These are phyloP conservation scores for Umbelopsis sp. DNA, from an alignment of 192 early-diverging fungal species.

Conservation along the genomic window DNA sequence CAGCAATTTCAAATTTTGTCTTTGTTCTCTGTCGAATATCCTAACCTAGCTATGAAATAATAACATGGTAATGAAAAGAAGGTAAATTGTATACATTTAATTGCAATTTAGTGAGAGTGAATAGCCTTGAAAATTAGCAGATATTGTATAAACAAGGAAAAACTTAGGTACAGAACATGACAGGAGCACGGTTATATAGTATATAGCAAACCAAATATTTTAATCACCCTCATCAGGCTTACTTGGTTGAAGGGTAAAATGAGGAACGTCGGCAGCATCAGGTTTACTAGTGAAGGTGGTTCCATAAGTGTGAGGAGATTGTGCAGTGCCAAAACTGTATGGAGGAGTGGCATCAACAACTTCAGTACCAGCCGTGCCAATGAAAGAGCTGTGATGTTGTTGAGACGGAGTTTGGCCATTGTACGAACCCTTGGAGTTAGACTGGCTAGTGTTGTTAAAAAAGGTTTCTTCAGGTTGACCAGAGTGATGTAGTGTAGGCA, in stretches of 20 bases:
- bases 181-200: no score
- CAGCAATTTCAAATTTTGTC: no score
- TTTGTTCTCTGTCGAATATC: no score
- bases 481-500: not conserved
- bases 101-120: no score
- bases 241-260: slow-evolving; percentile 10
- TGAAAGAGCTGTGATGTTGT: not conserved
- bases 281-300: slow-evolving; percentile 9
- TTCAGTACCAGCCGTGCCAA: not conserved
- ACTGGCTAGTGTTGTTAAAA: not conserved
- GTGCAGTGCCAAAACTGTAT: not conserved
- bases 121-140: no score
- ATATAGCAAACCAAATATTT: not conserved
- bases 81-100: no score
- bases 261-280: slow-evolving; percentile 1
- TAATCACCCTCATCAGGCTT: slow-evolving; percentile 4
- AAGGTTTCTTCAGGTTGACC: not conserved
- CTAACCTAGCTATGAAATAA: no score
- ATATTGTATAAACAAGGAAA: no score
- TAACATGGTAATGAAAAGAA: no score
- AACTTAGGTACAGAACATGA: no score
- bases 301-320: not conserved
- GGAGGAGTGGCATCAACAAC: not conserved
- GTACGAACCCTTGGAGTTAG: not conserved
- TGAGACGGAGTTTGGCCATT: not conserved